These are phyloP conservation scores for Blumeriella jaapii DNA, from an alignment of 2,329 filamentous ascomycete species.

Conservation along the genomic window DNA sequence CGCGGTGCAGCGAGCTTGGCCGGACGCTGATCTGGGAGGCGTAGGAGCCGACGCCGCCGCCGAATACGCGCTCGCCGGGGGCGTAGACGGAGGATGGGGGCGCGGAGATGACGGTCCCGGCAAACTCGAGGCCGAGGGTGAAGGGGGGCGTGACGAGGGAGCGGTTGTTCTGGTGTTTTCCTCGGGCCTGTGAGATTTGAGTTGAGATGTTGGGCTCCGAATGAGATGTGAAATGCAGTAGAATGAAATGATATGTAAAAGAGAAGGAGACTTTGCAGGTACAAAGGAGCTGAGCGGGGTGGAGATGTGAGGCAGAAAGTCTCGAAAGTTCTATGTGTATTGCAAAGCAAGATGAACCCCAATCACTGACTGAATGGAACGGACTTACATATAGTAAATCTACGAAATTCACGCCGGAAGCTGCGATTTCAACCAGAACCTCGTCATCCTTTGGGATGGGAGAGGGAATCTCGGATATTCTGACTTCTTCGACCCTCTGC, in stretches of 20 bases:
- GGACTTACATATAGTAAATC: constrained; percentile 42
- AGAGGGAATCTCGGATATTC: constrained; percentile 26
- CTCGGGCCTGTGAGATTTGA: constrained; percentile 31
- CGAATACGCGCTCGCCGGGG: constrained; percentile 43
- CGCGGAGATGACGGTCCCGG: constrained; percentile 37
- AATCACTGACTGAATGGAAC: not conserved
- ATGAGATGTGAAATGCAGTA: too few species aligned
- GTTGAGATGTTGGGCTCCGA: too few species aligned
- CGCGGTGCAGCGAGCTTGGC: constrained; percentile 29
- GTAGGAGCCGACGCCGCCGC: constrained; percentile 39
- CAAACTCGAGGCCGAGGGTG: constrained; percentile 47
- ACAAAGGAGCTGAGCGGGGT: too few species aligned
- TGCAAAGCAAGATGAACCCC: not conserved
- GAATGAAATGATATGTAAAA: too few species aligned
- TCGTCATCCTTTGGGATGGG: constrained; percentile 28
- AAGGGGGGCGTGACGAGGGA: constrained; percentile 45
- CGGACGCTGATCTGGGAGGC: constrained; percentile 37
- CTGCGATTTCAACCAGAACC: constrained; percentile 38
- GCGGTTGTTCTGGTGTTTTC: constrained; percentile 48
- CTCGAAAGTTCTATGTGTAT: too few species aligned
- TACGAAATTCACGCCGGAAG: constrained; percentile 47
- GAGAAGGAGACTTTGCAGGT: too few species aligned
- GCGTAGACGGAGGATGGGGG: constrained; percentile 29
- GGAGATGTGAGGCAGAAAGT: too few species aligned
- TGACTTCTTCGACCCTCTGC: constrained; percentile 21